phyloP scores from a whole-genome alignment of 805 yeast species.

The Saccharomycopsis capsularis region DNA sequence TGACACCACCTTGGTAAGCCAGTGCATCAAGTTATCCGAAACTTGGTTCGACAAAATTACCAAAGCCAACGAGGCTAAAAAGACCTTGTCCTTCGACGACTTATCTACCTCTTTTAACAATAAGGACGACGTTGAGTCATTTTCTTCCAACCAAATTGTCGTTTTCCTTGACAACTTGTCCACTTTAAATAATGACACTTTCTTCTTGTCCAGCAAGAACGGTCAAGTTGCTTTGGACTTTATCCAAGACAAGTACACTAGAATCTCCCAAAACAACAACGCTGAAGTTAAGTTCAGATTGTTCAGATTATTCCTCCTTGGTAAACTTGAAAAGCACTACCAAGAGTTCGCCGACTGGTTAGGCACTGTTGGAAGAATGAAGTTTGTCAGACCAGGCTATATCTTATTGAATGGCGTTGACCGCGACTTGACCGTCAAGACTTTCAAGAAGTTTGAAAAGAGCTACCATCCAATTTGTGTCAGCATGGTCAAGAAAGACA shows the following conservation, averaged over 20 bases:
- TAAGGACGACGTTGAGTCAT: constrained; percentile 43
- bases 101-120: constrained; percentile 31
- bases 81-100: constrained; percentile 24
- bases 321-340: constrained; percentile 41
- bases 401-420: constrained; percentile 58
- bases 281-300: constrained; percentile 80
- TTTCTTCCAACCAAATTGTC: constrained; percentile 70
- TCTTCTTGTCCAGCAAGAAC: constrained; percentile 30
- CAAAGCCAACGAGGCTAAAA: constrained; percentile 14
- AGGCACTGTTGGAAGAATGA: constrained; percentile 91
- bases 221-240: constrained; percentile 29
- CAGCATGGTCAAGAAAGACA: constrained; percentile 74
- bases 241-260: constrained; percentile 33
- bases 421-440: constrained; percentile 53
- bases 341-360: constrained; percentile 69
- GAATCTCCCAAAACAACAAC: constrained; percentile 50
- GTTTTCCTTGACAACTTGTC: constrained; percentile 69
- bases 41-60: constrained; percentile 49
- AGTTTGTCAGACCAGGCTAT: constrained; percentile 85
- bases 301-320: constrained; percentile 59
- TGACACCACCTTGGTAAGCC: constrained; percentile 70
- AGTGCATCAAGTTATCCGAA: constrained; percentile 57
- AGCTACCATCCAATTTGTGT: constrained; percentile 83
- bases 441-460: constrained; percentile 52
- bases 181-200: constrained; percentile 38